Conservation (phyloP, 805 yeast genomes). For the Candida methanosorbosa region DNA sequence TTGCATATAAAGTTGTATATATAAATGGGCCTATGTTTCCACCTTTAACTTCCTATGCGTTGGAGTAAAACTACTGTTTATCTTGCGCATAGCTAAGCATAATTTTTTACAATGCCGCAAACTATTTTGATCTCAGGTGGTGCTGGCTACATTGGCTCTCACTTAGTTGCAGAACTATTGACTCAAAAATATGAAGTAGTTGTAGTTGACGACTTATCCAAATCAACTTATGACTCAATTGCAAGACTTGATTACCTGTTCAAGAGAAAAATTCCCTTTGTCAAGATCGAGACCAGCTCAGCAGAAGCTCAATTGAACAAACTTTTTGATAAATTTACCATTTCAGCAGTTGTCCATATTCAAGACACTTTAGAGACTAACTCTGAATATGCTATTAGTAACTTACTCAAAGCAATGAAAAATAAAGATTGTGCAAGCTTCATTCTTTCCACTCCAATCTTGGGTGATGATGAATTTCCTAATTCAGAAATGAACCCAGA, state of each 20-base stretch:
- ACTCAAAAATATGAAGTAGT: conserved; percentile 59
- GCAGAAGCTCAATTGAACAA: conserved; percentile 37
- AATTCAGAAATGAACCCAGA: conserved; percentile 76
- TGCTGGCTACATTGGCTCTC: conserved; percentile 82
- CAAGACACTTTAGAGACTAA: conserved; percentile 68
- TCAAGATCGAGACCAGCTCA: conserved; percentile 45
- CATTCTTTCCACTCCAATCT: conserved; percentile 71
- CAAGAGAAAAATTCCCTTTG: conserved; percentile 42
- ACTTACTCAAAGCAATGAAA: conserved; percentile 47
- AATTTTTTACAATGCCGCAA: no score
- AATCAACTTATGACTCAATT: conserved; percentile 60
- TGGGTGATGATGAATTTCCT: conserved; percentile 71
- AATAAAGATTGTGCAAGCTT: conserved; percentile 38
- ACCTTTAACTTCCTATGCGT: no score
- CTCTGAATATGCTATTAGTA: conserved; percentile 54
- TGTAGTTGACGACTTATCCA: conserved; percentile 62
- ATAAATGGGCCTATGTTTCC: no score
- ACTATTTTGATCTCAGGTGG: conserved; percentile 74
- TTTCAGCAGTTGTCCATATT: conserved; percentile 63
- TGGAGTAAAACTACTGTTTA: no score
- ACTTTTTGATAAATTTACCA: conserved; percentile 40
- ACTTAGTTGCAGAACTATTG: conserved; percentile 58
- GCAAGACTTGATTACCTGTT: conserved; percentile 51
- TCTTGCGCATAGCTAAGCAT: no score
- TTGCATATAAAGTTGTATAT: no score